Evolutionary conservation across 1,139 yeast species (phyloP).

Genomic region (Lodderomyces beijingensis): DNA sequence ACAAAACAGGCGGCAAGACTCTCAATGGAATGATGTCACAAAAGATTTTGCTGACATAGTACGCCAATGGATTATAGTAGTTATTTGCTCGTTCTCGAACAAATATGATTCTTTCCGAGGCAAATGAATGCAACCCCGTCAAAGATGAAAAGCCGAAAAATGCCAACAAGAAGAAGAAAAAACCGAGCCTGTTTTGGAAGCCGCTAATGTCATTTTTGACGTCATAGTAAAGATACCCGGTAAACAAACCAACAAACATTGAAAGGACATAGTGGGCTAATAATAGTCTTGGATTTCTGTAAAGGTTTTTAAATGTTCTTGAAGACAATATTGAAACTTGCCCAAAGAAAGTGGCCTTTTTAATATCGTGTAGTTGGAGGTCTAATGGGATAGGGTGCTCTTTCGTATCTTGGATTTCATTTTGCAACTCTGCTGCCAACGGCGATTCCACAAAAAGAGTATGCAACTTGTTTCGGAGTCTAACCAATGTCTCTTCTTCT

Average conservation of each 20-base stretch:
- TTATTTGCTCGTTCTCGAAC: conserved; percentile 92
- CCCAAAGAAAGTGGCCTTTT: conserved; percentile 52
- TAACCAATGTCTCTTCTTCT: conserved; percentile 28
- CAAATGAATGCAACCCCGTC: conserved; percentile 86
- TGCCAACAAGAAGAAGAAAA: conserved; percentile 85
- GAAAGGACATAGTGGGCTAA: conserved; percentile 81
- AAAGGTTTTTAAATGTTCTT: conserved; percentile 85
- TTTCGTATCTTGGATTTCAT: conserved; percentile 42
- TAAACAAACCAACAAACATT: conserved; percentile 69
- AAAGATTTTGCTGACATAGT: conserved; percentile 76
- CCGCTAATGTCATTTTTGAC: conserved; percentile 89
- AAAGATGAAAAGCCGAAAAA: conserved; percentile 90
- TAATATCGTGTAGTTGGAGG: conserved; percentile 32
- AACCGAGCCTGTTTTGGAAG: conserved; percentile 89
- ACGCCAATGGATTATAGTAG: conserved; percentile 82
- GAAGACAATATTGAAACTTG: conserved; percentile 73
- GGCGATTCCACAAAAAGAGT: conserved; percentile 46
- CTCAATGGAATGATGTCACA: conserved; percentile 90
- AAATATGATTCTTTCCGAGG: conserved; percentile 82
- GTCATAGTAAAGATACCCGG: conserved; percentile 81
- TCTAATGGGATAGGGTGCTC: conserved; percentile 29
- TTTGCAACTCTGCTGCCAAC: conserved; percentile 43
- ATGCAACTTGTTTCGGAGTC: conserved; percentile 33
- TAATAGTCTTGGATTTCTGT: conserved; percentile 83
- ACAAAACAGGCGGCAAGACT: conserved; percentile 80